Conservation (phyloP, 2,329 filamentous ascomycete genomes). For the Acarospora socialis region DNA sequence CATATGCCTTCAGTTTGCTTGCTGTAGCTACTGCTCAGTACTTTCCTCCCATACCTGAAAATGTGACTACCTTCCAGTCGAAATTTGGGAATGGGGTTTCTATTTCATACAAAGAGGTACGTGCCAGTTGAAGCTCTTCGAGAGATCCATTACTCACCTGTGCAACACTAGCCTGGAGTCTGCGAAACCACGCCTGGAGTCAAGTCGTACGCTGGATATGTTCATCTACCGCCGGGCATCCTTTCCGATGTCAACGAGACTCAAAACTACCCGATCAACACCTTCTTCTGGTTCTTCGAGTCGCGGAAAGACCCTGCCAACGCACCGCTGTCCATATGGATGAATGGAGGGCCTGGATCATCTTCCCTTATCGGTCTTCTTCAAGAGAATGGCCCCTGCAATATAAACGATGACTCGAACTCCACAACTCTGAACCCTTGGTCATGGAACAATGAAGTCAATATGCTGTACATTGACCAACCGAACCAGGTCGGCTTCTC, state of each 20-base stretch:
- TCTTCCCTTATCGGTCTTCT: slow-evolving; percentile 43
- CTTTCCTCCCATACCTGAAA: slow-evolving; percentile 29
- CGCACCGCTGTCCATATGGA: slow-evolving; percentile 46
- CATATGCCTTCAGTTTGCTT: background rate
- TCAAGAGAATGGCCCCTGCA: slow-evolving; percentile 39
- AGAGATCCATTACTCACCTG: background rate
- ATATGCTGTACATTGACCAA: slow-evolving; percentile 57
- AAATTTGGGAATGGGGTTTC: slow-evolving; percentile 29
- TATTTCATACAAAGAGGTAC: slow-evolving; percentile 34
- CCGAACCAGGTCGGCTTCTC: slow-evolving; percentile 46
- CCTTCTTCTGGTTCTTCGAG: slow-evolving; percentile 54
- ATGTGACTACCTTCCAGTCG: slow-evolving; percentile 28
- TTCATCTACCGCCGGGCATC: slow-evolving; percentile 38
- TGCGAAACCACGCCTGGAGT: slow-evolving; percentile 45
- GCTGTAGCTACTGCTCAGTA: slow-evolving; percentile 8
- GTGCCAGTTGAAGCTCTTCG: slow-evolving; percentile 4
- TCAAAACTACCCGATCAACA: slow-evolving; percentile 45
- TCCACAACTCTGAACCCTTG: slow-evolving; percentile 40
- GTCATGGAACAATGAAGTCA: slow-evolving; percentile 48
- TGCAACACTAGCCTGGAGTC: slow-evolving; percentile 26
- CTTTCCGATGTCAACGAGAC: slow-evolving; percentile 24
- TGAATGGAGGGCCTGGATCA: slow-evolving; percentile 47
- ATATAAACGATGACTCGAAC: slow-evolving; percentile 38
- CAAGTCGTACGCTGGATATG: slow-evolving; percentile 45
- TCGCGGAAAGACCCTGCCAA: slow-evolving; percentile 37